These are phyloP conservation scores for Backusella parvicylindrica DNA, from an alignment of 192 early-diverging fungal species.

Conservation along the genomic window DNA sequence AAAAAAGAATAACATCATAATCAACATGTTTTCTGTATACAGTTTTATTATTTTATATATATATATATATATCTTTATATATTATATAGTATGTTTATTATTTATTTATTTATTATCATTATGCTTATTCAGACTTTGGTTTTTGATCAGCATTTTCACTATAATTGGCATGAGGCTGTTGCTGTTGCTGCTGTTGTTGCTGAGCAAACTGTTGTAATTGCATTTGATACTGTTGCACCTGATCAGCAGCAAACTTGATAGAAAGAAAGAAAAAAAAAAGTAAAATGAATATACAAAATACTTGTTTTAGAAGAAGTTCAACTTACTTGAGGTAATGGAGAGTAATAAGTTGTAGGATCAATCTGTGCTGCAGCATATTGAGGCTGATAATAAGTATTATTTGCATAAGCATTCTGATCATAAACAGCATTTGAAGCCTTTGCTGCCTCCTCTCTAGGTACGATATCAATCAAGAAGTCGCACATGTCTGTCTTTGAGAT, in stretches of 20 bases:
- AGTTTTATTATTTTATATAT: neutral
- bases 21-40: neutral
- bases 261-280: neutral
- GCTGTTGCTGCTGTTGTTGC: slow-evolving; percentile 12
- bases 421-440: slow-evolving; percentile 17
- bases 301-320: neutral
- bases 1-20: slow-evolving; percentile 6
- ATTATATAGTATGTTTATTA: neutral
- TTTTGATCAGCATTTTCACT: neutral
- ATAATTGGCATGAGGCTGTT: neutral
- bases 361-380: slow-evolving; percentile 12
- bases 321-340: slow-evolving; percentile 29
- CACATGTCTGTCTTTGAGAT: slow-evolving; percentile 90
- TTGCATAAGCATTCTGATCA: slow-evolving; percentile 30
- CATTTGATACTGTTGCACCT: slow-evolving; percentile 39
- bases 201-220: slow-evolving; percentile 35
- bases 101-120: neutral
- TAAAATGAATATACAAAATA: neutral
- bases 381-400: slow-evolving; percentile 1
- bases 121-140: neutral
- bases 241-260: slow-evolving; percentile 33
- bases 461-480: slow-evolving; percentile 97
- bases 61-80: neutral
- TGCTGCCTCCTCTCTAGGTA: slow-evolving; percentile 79
- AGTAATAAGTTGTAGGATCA: slow-evolving; percentile 34